Percentiles rank a stretch among this genome's conserved stretches.
Conservation (phyloP, 164 flowering plant species). For the Cinnamomum micranthum region DNA sequence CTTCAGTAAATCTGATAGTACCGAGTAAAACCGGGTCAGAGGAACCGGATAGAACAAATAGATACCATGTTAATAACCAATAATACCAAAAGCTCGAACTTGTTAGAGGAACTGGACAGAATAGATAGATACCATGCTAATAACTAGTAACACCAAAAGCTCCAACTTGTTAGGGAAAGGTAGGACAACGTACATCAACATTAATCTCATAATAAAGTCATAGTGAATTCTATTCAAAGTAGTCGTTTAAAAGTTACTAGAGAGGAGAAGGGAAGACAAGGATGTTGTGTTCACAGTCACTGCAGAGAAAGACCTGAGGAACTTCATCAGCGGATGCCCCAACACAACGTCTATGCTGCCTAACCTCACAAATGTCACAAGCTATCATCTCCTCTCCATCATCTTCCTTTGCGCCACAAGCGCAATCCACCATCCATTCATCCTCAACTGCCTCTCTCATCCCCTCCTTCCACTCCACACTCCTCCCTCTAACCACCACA, state of each 20-base stretch:
- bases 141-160: too few species aligned
- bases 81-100: too few species aligned
- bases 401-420: slow-evolving; percentile 73
- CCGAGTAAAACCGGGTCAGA: not conserved
- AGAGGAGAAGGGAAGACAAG: slow-evolving; percentile 47
- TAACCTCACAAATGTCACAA: slow-evolving; percentile 85
- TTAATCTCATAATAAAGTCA: not conserved
- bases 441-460: slow-evolving; percentile 21
- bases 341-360: slow-evolving; percentile 83
- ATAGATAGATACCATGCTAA: too few species aligned
- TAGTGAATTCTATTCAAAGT: not conserved
- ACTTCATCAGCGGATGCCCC: slow-evolving; percentile 43
- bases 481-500: slow-evolving; percentile 44
- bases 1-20: not conserved
- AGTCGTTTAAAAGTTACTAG: slow-evolving; percentile 7
- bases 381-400: slow-evolving; percentile 82
- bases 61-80: too few species aligned
- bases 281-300: slow-evolving; percentile 66
- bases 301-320: slow-evolving; percentile 71
- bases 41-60: too few species aligned
- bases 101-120: too few species aligned
- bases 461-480: slow-evolving; percentile 6
- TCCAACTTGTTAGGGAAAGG: too few species aligned
- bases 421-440: slow-evolving; percentile 48
- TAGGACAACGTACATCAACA: too few species aligned